Conservation (phyloP, 495 filamentous ascomycete species). For the Evernia prunastri region DNA sequence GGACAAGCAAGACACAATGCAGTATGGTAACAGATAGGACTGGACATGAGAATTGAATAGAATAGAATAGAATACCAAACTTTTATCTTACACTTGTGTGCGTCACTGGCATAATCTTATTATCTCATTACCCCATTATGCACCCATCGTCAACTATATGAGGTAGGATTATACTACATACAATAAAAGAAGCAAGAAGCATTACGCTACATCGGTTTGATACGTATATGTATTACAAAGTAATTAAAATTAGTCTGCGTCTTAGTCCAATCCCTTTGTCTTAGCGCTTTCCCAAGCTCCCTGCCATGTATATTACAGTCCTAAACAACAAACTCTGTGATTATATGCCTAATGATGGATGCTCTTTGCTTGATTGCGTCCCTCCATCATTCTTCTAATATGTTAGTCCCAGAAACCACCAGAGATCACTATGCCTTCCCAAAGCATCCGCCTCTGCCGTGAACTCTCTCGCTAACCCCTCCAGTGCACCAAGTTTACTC, state of each 20-base stretch:
- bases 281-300: too few species aligned
- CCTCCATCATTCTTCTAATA: constrained; percentile 14
- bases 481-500: constrained; percentile 42
- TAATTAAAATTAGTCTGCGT: too few species aligned
- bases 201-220: not conserved
- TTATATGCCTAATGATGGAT: not conserved
- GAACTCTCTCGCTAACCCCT: constrained; percentile 36
- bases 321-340: not conserved
- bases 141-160: too few species aligned
- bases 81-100: too few species aligned
- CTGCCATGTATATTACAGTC: not conserved
- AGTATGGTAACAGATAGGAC: not conserved
- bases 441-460: constrained; percentile 24
- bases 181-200: not conserved
- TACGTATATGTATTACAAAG: not conserved
- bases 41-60: too few species aligned
- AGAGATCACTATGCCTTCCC: constrained; percentile 23
- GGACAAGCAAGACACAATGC: not conserved
- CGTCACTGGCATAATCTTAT: too few species aligned
- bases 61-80: too few species aligned
- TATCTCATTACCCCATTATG: too few species aligned
- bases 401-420: constrained; percentile 22
- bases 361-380: not conserved
- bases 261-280: too few species aligned
- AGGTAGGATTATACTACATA: too few species aligned